phyloP scores from a whole-genome alignment of 208 protist species.

The Trypanosoma platydactyli region DNA sequence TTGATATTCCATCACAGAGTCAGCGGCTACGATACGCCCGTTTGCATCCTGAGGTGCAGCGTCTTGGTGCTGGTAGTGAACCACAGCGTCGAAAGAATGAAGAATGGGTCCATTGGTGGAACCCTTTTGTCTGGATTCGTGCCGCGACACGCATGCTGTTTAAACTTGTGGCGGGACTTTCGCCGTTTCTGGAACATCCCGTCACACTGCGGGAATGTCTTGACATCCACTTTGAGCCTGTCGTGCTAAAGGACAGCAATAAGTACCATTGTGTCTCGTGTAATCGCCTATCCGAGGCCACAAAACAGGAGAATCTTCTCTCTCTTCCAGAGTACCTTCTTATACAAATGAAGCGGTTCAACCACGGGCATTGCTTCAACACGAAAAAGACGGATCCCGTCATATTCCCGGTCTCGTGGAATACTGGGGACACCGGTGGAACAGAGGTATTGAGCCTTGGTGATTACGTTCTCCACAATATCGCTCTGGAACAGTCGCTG shows the following conservation, averaged over 20 bases:
- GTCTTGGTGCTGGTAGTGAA: constrained; percentile 29
- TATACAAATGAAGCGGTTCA: constrained; percentile 89
- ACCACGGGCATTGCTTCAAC: constrained; percentile 64
- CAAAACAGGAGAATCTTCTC: constrained; percentile 72
- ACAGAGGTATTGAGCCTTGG: constrained; percentile 65
- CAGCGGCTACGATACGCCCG: constrained; percentile 54
- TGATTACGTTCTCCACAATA: constrained; percentile 53
- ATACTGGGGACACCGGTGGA: constrained; percentile 4
- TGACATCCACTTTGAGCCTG: constrained; percentile 83
- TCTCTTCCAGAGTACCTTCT: constrained; percentile 81
- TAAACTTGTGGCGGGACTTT: constrained; percentile 34
- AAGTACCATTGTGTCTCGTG: constrained; percentile 82
- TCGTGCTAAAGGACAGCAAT: constrained; percentile 63
- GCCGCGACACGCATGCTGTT: constrained; percentile 14
- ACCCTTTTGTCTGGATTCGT: constrained; percentile 45
- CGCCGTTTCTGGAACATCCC: constrained; percentile 33
- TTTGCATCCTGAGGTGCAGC: constrained; percentile 51
- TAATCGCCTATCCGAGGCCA: constrained; percentile 60
- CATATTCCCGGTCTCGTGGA: constrained; percentile 79
- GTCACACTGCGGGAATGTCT: constrained; percentile 88
- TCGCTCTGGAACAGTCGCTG: constrained; percentile 3
- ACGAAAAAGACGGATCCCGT: constrained; percentile 84
- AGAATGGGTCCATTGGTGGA: constrained; percentile 49
- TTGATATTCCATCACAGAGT: constrained; percentile 62
- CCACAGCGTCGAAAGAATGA: constrained; percentile 29